Conservation (phyloP, 2,329 filamentous ascomycete genomes). For the Pezicula neosporulosa region DNA sequence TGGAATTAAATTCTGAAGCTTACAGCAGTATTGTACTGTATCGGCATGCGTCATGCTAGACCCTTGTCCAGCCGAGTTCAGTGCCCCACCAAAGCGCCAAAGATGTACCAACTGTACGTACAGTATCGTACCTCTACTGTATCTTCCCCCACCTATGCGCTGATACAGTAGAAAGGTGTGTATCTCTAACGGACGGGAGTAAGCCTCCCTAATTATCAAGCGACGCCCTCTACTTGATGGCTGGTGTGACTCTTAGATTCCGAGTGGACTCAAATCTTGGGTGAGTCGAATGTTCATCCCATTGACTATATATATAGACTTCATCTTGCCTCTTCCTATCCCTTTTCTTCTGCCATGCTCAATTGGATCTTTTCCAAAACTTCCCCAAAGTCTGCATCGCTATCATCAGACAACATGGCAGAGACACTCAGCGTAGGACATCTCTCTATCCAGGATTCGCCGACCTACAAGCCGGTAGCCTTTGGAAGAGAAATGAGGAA, state of each 20-base stretch:
- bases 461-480: constrained; percentile 19
- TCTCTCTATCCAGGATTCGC: constrained; percentile 11
- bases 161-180: too few species aligned
- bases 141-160: too few species aligned
- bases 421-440: constrained; percentile 13
- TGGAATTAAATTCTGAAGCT: too few species aligned
- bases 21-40: too few species aligned
- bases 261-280: not conserved
- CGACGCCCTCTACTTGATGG: not conserved
- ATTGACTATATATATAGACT: not conserved
- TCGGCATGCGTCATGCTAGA: too few species aligned
- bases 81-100: too few species aligned
- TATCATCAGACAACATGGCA: not conserved
- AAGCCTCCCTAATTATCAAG: not conserved
- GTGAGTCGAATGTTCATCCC: not conserved
- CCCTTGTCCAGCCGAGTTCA: too few species aligned
- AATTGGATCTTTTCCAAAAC: not conserved
- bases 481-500: constrained; percentile 31
- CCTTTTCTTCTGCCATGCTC: not conserved
- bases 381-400: too few species aligned
- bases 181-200: too few species aligned
- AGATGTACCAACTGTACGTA: too few species aligned
- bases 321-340: not conserved
- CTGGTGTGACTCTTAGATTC: not conserved
- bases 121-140: too few species aligned